phyloP scores from a whole-genome alignment of 164 flowering plant species.

The Vitis amurensis region DNA sequence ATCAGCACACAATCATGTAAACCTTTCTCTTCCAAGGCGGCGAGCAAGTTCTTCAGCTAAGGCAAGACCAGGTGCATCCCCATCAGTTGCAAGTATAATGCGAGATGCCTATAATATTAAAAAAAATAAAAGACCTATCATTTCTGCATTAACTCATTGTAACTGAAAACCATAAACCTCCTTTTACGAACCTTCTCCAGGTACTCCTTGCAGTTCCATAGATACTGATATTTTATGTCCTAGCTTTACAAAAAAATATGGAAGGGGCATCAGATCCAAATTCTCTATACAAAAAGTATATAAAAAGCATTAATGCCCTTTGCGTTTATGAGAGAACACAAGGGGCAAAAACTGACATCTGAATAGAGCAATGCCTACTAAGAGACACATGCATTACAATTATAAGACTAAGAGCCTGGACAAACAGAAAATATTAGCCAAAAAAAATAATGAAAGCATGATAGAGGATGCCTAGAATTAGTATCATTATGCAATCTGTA shows the following conservation, averaged over 20 bases:
- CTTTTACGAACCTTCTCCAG: conserved; percentile 52
- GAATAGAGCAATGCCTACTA: too few species aligned
- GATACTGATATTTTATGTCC: conserved; percentile 81
- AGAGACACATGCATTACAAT: too few species aligned
- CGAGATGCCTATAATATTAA: conserved; percentile 63
- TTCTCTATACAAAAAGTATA: background rate
- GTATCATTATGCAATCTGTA: too few species aligned
- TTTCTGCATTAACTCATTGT: background rate
- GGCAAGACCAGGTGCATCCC: conserved; percentile 84
- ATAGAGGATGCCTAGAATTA: too few species aligned
- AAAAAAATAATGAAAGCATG: too few species aligned
- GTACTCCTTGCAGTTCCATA: conserved; percentile 94
- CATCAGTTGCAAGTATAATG: conserved; percentile 89
- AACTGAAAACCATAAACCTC: background rate
- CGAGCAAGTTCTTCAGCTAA: conserved; percentile 97
- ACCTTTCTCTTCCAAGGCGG: conserved; percentile 96
- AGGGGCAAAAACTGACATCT: too few species aligned
- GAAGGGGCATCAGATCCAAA: conserved; percentile 20
- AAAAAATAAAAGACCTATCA: background rate
- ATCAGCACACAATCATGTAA: background rate
- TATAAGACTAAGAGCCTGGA: too few species aligned
- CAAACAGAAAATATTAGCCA: too few species aligned
- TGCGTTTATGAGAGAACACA: too few species aligned
- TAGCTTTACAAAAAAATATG: conserved; percentile 50
- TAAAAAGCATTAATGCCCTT: background rate